These are phyloP conservation scores for Psidium guajava DNA, from an alignment of 345 rosid species.

Conservation along the genomic window DNA sequence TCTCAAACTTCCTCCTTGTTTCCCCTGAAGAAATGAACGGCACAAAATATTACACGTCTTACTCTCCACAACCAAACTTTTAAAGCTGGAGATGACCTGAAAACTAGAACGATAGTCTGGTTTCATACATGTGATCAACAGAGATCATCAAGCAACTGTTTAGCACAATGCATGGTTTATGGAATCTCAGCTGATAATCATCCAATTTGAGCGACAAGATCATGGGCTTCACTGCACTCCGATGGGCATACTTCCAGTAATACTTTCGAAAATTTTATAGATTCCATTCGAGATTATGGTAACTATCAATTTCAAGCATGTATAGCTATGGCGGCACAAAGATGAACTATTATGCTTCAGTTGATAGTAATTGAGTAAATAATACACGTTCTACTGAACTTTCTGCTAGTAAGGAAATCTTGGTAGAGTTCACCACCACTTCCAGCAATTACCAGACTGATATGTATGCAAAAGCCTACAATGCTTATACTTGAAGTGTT, in stretches of 20 bases:
- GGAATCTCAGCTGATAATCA: not conserved
- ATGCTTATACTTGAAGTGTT: not conserved
- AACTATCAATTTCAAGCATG: too few species aligned
- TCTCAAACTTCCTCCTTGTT: constrained; percentile 89
- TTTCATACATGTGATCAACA: not conserved
- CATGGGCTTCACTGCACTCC: not conserved
- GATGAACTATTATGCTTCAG: too few species aligned
- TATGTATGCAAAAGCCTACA: not conserved
- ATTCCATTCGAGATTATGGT: too few species aligned
- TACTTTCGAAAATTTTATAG: too few species aligned
- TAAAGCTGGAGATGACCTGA: not conserved
- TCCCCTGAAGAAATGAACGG: constrained; percentile 38
- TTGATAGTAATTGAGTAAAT: not conserved
- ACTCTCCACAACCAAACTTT: not conserved
- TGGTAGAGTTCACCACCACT: not conserved
- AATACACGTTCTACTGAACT: not conserved
- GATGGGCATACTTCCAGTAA: not conserved
- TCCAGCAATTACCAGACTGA: not conserved
- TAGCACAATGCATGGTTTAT: not conserved
- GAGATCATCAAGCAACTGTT: not conserved
- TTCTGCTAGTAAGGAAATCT: not conserved
- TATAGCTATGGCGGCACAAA: too few species aligned
- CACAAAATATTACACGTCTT: not conserved
- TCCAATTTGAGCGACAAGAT: not conserved
- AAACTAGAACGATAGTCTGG: not conserved